These are phyloP conservation scores for Tanacetum coccineum DNA, from an alignment of 129 eudicot genomes.

Conservation along the genomic window DNA sequence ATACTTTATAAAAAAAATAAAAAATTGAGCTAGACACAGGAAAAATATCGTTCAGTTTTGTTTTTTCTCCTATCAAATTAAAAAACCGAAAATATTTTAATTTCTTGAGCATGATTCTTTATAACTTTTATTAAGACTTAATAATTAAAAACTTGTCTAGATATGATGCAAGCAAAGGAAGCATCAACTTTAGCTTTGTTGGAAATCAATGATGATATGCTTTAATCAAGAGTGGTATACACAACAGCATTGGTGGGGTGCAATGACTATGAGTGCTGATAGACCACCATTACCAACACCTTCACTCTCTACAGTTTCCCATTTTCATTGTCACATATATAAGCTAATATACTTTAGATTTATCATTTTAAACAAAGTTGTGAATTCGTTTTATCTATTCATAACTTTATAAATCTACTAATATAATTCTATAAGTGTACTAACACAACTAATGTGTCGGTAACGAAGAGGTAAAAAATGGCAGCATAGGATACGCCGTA, in stretches of 20 bases:
- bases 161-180: slow-evolving; percentile 30
- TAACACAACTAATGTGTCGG: neutral
- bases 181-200: slow-evolving; percentile 26
- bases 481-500: too few species aligned
- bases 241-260: slow-evolving; percentile 37
- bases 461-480: too few species aligned
- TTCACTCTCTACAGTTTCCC: slow-evolving; percentile 6
- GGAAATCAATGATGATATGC: slow-evolving; percentile 26
- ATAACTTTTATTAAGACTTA: neutral
- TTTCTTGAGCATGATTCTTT: neutral
- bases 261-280: slow-evolving; percentile 27
- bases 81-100: neutral
- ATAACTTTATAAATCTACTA: too few species aligned
- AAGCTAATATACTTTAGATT: neutral
- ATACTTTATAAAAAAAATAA: too few species aligned
- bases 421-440: neutral
- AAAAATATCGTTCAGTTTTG: too few species aligned
- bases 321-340: slow-evolving; percentile 1
- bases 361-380: neutral
- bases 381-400: too few species aligned
- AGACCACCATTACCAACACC: slow-evolving; percentile 11
- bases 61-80: too few species aligned
- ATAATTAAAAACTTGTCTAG: neutral
- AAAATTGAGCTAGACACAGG: too few species aligned
- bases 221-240: slow-evolving; percentile 30